These are phyloP conservation scores for Kandelia obovata DNA, from an alignment of 345 rosid species.

Conservation along the genomic window DNA sequence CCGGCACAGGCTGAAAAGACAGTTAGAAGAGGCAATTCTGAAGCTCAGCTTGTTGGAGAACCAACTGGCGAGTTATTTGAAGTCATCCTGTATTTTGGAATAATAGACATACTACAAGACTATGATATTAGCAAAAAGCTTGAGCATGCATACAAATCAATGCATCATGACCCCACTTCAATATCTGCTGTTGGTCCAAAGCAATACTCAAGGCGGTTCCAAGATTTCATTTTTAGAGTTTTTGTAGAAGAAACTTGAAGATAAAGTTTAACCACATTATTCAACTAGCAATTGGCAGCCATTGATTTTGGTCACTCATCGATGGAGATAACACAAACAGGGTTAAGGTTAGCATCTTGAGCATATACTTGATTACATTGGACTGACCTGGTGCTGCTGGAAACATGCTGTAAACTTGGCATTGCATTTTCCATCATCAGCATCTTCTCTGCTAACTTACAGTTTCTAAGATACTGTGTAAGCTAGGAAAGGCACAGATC, in stretches of 20 bases:
- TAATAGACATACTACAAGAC: conserved; percentile 95
- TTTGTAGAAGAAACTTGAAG: conserved; percentile 62
- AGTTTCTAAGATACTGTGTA: conserved; percentile 12
- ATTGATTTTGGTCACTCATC: conserved; percentile 19
- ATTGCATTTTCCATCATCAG: conserved; percentile 1
- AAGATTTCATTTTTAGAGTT: conserved; percentile 77
- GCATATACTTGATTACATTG: neutral
- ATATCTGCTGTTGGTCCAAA: conserved; percentile 98
- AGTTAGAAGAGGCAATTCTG: conserved; percentile 56
- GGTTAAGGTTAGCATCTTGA: neutral
- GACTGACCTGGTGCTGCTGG: conserved; percentile 3
- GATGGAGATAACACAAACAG: conserved; percentile 8
- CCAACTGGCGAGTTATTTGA: conserved; percentile 78
- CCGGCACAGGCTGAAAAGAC: conserved; percentile 77
- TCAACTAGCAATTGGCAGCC: conserved; percentile 19
- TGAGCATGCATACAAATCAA: conserved; percentile 96
- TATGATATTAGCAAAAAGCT: conserved; percentile 98
- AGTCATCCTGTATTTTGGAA: conserved; percentile 74
- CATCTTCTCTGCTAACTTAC: conserved; percentile 22
- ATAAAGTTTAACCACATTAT: conserved; percentile 16
- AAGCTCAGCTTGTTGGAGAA: conserved; percentile 77
- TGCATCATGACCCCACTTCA: conserved; percentile 92
- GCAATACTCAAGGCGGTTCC: conserved; percentile 84
- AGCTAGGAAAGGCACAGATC: conserved; percentile 23
- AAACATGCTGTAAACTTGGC: neutral